These are phyloP conservation scores for Priceomyces castillae DNA, from an alignment of 805 yeast species.

Conservation along the genomic window DNA sequence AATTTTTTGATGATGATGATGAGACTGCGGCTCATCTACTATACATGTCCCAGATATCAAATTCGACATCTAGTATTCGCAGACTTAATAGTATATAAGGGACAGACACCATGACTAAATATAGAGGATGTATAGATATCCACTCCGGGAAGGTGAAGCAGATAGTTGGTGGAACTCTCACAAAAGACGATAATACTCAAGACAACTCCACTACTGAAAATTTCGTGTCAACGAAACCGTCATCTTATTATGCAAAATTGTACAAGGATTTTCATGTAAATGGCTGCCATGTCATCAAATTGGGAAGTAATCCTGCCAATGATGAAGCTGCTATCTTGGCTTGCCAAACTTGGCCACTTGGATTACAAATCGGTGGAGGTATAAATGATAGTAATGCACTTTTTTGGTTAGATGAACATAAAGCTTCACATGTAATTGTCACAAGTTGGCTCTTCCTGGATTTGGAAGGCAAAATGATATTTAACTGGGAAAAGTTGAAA, in stretches of 20 bases:
- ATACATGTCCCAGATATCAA: background rate
- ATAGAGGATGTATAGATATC: conserved; percentile 92
- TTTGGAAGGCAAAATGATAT: conserved; percentile 35
- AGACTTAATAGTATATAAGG: background rate
- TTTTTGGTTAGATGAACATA: conserved; percentile 64
- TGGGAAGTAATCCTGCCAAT: conserved; percentile 74
- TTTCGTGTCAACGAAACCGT: conserved; percentile 71
- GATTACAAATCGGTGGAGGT: conserved; percentile 91
- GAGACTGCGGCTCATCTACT: conserved; percentile 2
- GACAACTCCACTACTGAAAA: conserved; percentile 45
- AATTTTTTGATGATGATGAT: background rate
- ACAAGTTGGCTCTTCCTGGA: conserved; percentile 88
- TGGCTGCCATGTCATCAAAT: conserved; percentile 92
- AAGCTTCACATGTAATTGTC: conserved; percentile 86
- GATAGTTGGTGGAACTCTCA: conserved; percentile 90
- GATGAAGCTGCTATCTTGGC: conserved; percentile 83
- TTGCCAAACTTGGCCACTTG: conserved; percentile 64
- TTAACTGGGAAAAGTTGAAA: conserved; percentile 51
- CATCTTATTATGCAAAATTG: conserved; percentile 70
- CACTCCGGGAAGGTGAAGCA: conserved; percentile 96
- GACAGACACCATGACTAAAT: conserved; percentile 61
- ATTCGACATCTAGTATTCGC: background rate
- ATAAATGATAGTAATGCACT: conserved; percentile 71
- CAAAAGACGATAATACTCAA: conserved; percentile 46
- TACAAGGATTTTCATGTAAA: conserved; percentile 55